Percentiles rank a stretch among this genome's conserved stretches.
phyloP scores from a whole-genome alignment of 768 basidiomycete genomes.

The Psilocybe tampanensis region DNA sequence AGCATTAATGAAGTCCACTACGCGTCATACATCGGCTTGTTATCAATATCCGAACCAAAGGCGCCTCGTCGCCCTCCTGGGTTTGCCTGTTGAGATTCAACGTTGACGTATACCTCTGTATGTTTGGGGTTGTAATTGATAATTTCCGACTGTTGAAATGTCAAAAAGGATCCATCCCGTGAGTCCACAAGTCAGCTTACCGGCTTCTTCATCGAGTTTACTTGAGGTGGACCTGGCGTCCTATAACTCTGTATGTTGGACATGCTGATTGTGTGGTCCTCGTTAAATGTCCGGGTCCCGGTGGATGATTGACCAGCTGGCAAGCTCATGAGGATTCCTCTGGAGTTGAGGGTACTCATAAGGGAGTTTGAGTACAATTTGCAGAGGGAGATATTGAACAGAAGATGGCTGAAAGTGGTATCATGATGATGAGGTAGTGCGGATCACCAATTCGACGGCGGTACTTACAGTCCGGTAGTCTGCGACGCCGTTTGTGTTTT shows the following conservation, averaged over 20 bases:
- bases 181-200: not conserved
- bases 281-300: not conserved
- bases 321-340: constrained; percentile 1
- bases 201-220: not conserved
- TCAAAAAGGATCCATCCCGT: not conserved
- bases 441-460: not conserved
- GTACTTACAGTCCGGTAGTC: constrained; percentile 19
- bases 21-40: not conserved
- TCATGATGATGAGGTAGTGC: not conserved
- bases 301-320: not conserved
- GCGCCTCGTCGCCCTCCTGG: not conserved
- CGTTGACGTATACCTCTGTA: not conserved
- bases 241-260: not conserved
- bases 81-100: not conserved
- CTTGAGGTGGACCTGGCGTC: not conserved
- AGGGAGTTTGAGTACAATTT: constrained; percentile 19
- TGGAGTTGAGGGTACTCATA: constrained; percentile 20
- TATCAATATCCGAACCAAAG: not conserved
- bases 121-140: not conserved
- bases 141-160: not conserved
- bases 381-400: constrained; percentile 18
- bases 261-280: not conserved
- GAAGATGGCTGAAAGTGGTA: constrained; percentile 6
- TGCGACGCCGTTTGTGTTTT: not conserved
- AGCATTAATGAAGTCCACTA: not conserved